Conservation (phyloP, 2,329 filamentous ascomycete genomes). For the Torrubiella hemipterigena region DNA sequence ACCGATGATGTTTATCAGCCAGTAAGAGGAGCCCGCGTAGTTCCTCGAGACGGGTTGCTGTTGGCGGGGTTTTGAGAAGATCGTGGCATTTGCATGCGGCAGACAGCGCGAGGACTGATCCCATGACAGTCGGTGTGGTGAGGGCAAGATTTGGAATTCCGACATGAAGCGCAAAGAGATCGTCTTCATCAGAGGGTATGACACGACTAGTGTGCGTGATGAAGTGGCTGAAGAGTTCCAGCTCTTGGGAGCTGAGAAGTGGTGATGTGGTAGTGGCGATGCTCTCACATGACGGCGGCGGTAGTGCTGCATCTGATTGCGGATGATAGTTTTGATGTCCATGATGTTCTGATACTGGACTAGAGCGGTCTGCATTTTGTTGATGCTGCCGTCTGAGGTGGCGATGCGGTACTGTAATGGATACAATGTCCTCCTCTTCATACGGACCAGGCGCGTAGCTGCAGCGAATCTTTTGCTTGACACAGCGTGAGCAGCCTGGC, state of each 20-base stretch:
- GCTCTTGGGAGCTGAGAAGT: conserved; percentile 16
- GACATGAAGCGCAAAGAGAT: conserved; percentile 26
- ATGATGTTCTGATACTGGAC: too few relatives aligned
- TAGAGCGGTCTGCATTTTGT: too few relatives aligned
- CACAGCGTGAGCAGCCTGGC: conserved; percentile 21
- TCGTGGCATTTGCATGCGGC: conserved; percentile 27
- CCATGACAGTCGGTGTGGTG: conserved; percentile 24
- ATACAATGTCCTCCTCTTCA: too few relatives aligned
- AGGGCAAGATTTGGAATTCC: conserved; percentile 30
- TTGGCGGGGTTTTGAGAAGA: conserved; percentile 10
- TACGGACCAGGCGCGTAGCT: conserved; percentile 12
- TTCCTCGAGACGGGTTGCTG: conserved; percentile 1
- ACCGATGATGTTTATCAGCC: conserved; percentile 23
- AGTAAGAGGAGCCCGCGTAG: conserved; percentile 12
- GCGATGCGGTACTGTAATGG: too few relatives aligned
- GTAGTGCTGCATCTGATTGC: neutral
- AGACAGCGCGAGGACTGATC: conserved; percentile 26
- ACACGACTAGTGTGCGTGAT: conserved; percentile 26
- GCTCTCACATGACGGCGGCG: conserved; percentile 2
- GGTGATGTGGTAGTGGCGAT: conserved; percentile 4
- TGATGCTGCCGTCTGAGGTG: too few relatives aligned
- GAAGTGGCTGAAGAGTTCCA: conserved; percentile 26
- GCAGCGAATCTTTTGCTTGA: conserved; percentile 16
- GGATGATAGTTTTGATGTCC: neutral
- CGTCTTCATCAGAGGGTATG: conserved; percentile 21